Conservation (phyloP, 495 filamentous ascomycete species). For the Penicillium crystallinum region DNA sequence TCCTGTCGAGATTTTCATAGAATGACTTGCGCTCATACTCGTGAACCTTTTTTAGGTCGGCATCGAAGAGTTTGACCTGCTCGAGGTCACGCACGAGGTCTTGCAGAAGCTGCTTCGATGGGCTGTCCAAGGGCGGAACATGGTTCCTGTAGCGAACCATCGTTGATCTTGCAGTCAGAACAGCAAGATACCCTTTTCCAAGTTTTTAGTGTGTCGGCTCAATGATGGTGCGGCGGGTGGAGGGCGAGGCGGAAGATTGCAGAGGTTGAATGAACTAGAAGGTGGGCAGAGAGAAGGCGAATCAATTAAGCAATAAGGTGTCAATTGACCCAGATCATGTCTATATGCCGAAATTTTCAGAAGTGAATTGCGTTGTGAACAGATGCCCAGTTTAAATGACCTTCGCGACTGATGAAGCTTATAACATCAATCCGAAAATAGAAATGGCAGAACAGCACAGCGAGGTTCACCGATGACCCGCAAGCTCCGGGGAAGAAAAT, state of each 20-base stretch:
- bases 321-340: neutral
- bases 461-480: neutral
- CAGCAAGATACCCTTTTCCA: neutral
- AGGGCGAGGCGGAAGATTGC: neutral
- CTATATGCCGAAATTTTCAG: neutral
- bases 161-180: neutral
- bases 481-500: neutral
- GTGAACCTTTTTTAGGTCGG: slow-evolving; percentile 39
- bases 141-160: slow-evolving; percentile 6
- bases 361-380: neutral
- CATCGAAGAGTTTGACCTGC: slow-evolving; percentile 32
- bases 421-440: neutral
- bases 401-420: neutral
- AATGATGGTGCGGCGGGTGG: neutral
- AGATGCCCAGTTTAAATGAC: neutral
- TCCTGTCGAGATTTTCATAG: slow-evolving; percentile 42
- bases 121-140: slow-evolving; percentile 31
- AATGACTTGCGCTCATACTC: slow-evolving; percentile 41
- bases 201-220: neutral
- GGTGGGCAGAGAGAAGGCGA: neutral
- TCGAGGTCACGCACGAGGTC: slow-evolving; percentile 42
- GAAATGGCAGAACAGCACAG: neutral
- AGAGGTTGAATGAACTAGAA: neutral
- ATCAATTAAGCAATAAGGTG: neutral
- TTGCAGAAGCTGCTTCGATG: slow-evolving; percentile 46